A percentile compares a stretch with the other conserved stretches of the same genome.
Conservation (phyloP, 2,329 filamentous ascomycete species). For the Fusarium fujikuroi region DNA sequence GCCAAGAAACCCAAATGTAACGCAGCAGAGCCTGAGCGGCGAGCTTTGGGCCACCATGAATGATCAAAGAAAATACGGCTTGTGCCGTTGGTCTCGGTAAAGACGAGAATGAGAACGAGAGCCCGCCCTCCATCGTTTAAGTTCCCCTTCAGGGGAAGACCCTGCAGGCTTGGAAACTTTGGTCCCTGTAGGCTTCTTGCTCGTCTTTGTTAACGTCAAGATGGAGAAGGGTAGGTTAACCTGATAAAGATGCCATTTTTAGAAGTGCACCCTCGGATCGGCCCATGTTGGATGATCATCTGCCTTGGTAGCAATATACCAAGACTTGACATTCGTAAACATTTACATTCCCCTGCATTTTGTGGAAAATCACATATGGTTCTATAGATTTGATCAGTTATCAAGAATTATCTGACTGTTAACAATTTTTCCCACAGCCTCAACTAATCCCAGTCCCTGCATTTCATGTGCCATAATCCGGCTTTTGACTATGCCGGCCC, state of each 20-base stretch:
- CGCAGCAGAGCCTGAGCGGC: slow-evolving; percentile 20
- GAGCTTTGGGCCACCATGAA: slow-evolving; percentile 25
- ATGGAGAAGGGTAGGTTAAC: slow-evolving; percentile 20
- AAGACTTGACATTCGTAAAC: background rate
- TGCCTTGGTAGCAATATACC: background rate
- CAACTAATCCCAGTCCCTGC: slow-evolving; percentile 31
- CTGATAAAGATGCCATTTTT: slow-evolving; percentile 10
- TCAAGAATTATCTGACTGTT: slow-evolving; percentile 9
- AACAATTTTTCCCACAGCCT: slow-evolving; percentile 14
- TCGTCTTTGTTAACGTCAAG: slow-evolving; percentile 2
- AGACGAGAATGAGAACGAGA: slow-evolving; percentile 10
- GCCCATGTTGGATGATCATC: slow-evolving; percentile 8
- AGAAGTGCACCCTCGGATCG: background rate
- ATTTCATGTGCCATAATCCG: slow-evolving; percentile 37
- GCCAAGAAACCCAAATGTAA: slow-evolving; percentile 3
- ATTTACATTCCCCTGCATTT: too few species aligned
- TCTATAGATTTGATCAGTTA: background rate
- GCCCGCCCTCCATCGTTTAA: background rate
- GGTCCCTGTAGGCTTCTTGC: background rate
- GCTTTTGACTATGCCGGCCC: slow-evolving; percentile 38
- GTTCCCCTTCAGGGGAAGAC: slow-evolving; percentile 27
- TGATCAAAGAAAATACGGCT: slow-evolving; percentile 13
- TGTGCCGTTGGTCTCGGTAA: slow-evolving; percentile 9
- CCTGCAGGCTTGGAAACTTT: slow-evolving; percentile 30
- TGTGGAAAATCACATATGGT: too few species aligned